Evolutionary conservation across 2,329 filamentous ascomycete genomes (phyloP).

Genomic region (Didymella glomerata): DNA sequence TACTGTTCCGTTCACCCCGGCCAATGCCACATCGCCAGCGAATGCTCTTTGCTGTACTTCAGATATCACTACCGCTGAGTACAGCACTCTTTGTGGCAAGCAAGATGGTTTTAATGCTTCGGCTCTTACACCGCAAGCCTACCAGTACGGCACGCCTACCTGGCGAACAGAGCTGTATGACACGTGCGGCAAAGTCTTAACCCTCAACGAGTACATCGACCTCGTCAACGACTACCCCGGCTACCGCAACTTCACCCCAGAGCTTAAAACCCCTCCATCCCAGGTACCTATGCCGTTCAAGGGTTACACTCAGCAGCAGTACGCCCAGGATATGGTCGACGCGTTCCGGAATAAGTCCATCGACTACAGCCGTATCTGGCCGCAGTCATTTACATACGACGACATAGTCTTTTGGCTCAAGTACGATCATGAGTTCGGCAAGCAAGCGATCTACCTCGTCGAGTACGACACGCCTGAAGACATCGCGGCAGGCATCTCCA

Average conservation of each 20-base stretch:
- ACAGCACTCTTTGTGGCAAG: slow-evolving; percentile 29
- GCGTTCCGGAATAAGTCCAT: slow-evolving; percentile 50
- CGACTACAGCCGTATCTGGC: slow-evolving; percentile 51
- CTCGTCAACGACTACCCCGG: slow-evolving; percentile 63
- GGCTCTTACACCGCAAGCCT: slow-evolving; percentile 65
- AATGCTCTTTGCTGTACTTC: slow-evolving; percentile 32
- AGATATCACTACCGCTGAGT: slow-evolving; percentile 32
- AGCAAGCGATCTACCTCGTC: slow-evolving; percentile 70
- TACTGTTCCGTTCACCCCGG: slow-evolving; percentile 67
- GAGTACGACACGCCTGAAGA: slow-evolving; percentile 60
- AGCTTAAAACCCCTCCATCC: slow-evolving; percentile 67
- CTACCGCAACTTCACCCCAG: slow-evolving; percentile 67
- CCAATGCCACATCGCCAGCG: slow-evolving; percentile 41
- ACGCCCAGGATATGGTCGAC: slow-evolving; percentile 66
- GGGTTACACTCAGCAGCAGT: slow-evolving; percentile 69
- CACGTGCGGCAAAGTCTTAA: slow-evolving; percentile 66
- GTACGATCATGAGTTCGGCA: slow-evolving; percentile 66
- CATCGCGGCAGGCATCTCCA: slow-evolving; percentile 60
- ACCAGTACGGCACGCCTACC: slow-evolving; percentile 62
- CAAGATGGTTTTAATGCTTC: slow-evolving; percentile 65
- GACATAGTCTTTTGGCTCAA: slow-evolving; percentile 72
- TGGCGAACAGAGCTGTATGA: slow-evolving; percentile 72
- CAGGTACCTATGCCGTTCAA: slow-evolving; percentile 71
- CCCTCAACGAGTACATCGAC: slow-evolving; percentile 67
- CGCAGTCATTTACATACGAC: slow-evolving; percentile 69